Evolutionary conservation across 2,329 filamentous ascomycete genomes (phyloP).

Genomic region (Didymella lethalis): DNA sequence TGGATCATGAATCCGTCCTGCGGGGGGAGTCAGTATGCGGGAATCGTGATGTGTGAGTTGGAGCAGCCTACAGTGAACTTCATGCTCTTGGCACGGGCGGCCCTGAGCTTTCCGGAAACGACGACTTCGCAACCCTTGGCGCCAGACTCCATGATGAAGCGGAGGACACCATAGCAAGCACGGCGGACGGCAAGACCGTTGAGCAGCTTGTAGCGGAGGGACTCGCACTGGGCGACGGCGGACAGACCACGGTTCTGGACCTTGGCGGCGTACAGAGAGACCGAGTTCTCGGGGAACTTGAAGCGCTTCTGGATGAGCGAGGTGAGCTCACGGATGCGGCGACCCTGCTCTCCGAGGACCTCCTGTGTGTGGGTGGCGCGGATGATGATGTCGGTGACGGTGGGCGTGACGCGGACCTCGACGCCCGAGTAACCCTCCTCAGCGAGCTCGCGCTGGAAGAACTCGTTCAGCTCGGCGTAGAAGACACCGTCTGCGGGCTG

Average conservation of each 20-base stretch:
- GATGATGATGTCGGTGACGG: conserved; percentile 99
- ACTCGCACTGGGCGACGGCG: conserved; percentile 99
- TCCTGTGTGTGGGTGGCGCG: conserved; percentile 99
- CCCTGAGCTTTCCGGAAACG: conserved; percentile 98
- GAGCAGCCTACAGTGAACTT: conserved; percentile 91
- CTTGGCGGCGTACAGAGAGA: conserved; percentile 99
- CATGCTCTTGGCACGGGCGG: conserved; percentile 99
- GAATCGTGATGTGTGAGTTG: not conserved
- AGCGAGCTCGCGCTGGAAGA: conserved; percentile 99
- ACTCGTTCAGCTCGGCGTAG: conserved; percentile 99
- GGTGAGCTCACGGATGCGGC: conserved; percentile 99
- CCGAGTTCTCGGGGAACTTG: conserved; percentile 99
- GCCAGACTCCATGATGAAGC: conserved; percentile 99
- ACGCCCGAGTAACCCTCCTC: conserved; percentile 99
- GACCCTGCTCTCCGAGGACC: conserved; percentile 99
- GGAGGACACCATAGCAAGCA: conserved; percentile 99
- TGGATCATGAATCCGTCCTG: conserved; percentile 99
- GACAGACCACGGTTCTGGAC: conserved; percentile 99
- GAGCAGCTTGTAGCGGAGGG: conserved; percentile 99
- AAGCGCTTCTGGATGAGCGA: conserved; percentile 99
- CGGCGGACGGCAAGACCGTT: conserved; percentile 98
- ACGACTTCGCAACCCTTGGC: conserved; percentile 99
- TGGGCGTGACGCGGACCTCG: conserved; percentile 99
- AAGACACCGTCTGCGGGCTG: conserved; percentile 84
- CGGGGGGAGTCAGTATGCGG: conserved; percentile 27